Evolutionary conservation across 495 filamentous ascomycete genomes (phyloP).

Genomic region (Friedmanniomyces simplex): DNA sequence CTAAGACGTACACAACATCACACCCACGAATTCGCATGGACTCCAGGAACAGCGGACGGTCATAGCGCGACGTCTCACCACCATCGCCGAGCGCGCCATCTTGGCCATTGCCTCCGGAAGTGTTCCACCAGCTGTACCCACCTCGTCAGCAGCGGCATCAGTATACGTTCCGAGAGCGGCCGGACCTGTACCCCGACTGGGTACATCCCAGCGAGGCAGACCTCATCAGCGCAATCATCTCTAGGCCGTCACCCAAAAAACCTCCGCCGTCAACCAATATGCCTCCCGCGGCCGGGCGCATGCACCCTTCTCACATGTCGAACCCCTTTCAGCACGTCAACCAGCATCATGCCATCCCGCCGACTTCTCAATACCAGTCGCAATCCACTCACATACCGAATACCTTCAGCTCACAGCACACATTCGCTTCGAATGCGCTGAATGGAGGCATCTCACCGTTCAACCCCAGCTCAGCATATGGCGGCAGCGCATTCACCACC

Average conservation of each 20-base stretch:
- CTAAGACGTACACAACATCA: slow-evolving; percentile 17
- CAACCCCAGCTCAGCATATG: slow-evolving; percentile 17
- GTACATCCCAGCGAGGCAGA: no score
- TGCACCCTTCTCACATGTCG: slow-evolving; percentile 42
- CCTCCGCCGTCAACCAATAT: slow-evolving; percentile 26
- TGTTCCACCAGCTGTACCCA: no score
- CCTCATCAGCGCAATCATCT: no score
- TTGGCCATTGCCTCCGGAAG: no score
- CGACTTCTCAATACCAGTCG: slow-evolving; percentile 40
- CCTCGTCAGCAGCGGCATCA: no score
- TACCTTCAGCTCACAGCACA: slow-evolving; percentile 13
- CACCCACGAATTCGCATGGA: slow-evolving; percentile 24
- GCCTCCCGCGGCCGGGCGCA: slow-evolving; percentile 46
- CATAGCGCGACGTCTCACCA: no score
- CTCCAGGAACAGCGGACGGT: no score
- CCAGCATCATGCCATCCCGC: slow-evolving; percentile 31
- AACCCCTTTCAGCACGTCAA: slow-evolving; percentile 42
- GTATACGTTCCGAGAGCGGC: no score
- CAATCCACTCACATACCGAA: slow-evolving; percentile 48
- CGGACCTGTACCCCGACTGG: no score
- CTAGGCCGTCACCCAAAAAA: background rate
- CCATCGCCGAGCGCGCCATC: no score
- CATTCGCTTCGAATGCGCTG: slow-evolving; percentile 23
- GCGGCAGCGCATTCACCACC: slow-evolving; percentile 19
- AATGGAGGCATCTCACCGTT: slow-evolving; percentile 23